A percentile compares a stretch with the other conserved stretches of the same genome.
Evolutionary conservation across 73 alveolate genomes (phyloP).

Genomic region (Uronychia setigera): DNA sequence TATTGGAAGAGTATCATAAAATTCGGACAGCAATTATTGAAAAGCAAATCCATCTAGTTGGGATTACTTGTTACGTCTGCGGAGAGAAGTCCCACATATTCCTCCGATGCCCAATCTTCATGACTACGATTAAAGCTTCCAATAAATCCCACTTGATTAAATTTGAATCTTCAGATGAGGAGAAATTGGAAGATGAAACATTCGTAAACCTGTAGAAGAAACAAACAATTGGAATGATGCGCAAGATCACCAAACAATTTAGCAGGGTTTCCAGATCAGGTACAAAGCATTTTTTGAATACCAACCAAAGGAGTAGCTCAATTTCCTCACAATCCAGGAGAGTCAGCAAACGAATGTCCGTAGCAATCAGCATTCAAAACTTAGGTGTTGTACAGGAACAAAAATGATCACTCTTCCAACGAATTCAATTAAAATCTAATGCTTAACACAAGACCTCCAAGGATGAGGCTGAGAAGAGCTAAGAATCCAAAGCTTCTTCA

Average conservation of each 20-base stretch:
- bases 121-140: neutral
- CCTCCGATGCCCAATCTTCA: neutral
- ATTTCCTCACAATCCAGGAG: neutral
- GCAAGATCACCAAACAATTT: neutral
- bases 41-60: neutral
- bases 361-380: too few relatives aligned
- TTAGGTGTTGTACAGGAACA: neutral
- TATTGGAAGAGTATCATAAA: neutral
- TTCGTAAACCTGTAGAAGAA: neutral
- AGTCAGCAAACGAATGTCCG: too few relatives aligned
- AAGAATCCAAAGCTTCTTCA: neutral
- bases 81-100: neutral
- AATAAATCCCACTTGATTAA: neutral
- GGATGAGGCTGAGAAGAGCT: neutral
- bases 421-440: neutral
- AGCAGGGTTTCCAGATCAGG: too few relatives aligned
- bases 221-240: neutral
- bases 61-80: neutral
- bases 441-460: neutral
- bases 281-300: too few relatives aligned
- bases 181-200: neutral
- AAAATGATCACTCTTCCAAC: neutral
- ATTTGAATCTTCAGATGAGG: neutral
- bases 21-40: neutral
- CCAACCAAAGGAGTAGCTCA: neutral